Base-by-base conservation (phyloP, 805 yeast species). In the Jamesozyma hellenica region DNA sequence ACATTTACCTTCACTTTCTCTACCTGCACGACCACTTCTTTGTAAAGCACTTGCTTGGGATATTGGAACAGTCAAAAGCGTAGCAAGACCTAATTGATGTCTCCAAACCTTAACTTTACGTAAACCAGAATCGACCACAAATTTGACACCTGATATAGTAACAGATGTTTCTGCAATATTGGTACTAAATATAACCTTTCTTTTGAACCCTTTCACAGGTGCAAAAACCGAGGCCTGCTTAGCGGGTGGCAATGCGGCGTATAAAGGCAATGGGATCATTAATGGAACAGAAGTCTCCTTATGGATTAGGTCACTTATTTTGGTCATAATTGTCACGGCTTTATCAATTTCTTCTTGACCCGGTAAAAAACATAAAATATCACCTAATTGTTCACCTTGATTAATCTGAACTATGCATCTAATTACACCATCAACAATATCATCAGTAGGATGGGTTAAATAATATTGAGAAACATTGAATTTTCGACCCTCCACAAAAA, bases 21-120 rank as follows among this genome's bases (percentile, higher is more conserved):
- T 85, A 45, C 99, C 99, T n/a, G 99, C 97, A 70, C 99, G 83
- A 59, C 99, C 99, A 34, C 88, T 78, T 62, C 99, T 70, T 65
- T 92, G 99, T 28, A 83, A 75, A 0, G 97, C 98, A 30, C 95
- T 82, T 0, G 97, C 94, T 53, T 82, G 85, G 0, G 97, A 87
- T 17, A 92, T 79, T 1, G 98, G 92, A 0, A 92, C 86, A 0
- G 96, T 88, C 38, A 92, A 65, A 53, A 92, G 72, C 0, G 96
- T 83, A n/a, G 95, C 90, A 27, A 92, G 70, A 0, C 96, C 96
- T 30, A 92, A 65, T 49, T 81, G 87, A 53, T 90, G 95, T 51
- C 92, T 76, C 95, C 96, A 90, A 1, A 90, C 94, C 49, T 90
- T 85, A 8, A 90, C 94, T 55, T 92, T 92, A 42, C 96, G 71